Percentiles rank a stretch among this genome's conserved stretches.
Conservation (phyloP, 805 yeast genomes). For the Zygoascus tannicola region DNA sequence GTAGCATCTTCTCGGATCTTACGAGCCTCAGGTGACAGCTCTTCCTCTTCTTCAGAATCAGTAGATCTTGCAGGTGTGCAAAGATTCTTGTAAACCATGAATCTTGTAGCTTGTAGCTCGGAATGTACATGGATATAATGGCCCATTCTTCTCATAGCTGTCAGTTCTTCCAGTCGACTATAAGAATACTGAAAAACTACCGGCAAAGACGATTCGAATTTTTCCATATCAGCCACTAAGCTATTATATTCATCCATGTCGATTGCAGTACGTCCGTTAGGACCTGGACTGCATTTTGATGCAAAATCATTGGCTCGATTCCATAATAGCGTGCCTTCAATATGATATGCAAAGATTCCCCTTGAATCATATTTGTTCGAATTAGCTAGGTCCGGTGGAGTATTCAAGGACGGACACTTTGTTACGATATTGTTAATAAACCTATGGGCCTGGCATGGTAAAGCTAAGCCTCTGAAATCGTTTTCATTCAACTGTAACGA, state of each 20-base stretch:
- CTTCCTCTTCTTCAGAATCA: slow-evolving; percentile 19
- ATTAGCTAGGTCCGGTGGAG: slow-evolving; percentile 1
- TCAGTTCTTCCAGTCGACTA: slow-evolving; percentile 18
- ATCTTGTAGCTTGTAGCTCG: slow-evolving; percentile 22
- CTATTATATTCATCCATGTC: slow-evolving; percentile 10
- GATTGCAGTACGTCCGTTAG: neutral
- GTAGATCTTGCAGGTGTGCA: slow-evolving; percentile 21
- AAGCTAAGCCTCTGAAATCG: slow-evolving; percentile 16
- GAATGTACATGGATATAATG: slow-evolving; percentile 27
- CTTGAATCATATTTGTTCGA: slow-evolving; percentile 2
- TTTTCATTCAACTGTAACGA: slow-evolving; percentile 22
- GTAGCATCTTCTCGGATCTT: slow-evolving; percentile 23
- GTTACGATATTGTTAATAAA: slow-evolving; percentile 3
- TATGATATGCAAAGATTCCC: slow-evolving; percentile 17
- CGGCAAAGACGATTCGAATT: slow-evolving; percentile 19
- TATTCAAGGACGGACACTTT: neutral
- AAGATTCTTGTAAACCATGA: slow-evolving; percentile 25
- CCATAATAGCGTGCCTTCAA: slow-evolving; percentile 17
- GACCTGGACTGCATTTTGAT: slow-evolving; percentile 11
- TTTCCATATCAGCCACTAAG: slow-evolving; percentile 16
- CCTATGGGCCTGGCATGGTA: slow-evolving; percentile 20
- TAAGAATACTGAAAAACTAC: slow-evolving; percentile 19
- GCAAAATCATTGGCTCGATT: slow-evolving; percentile 14
- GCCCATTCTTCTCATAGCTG: slow-evolving; percentile 21
- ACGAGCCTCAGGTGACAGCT: slow-evolving; percentile 7